phyloP scores from a whole-genome alignment of 2,329 filamentous ascomycete species.

The Setomelanomma holmii region DNA sequence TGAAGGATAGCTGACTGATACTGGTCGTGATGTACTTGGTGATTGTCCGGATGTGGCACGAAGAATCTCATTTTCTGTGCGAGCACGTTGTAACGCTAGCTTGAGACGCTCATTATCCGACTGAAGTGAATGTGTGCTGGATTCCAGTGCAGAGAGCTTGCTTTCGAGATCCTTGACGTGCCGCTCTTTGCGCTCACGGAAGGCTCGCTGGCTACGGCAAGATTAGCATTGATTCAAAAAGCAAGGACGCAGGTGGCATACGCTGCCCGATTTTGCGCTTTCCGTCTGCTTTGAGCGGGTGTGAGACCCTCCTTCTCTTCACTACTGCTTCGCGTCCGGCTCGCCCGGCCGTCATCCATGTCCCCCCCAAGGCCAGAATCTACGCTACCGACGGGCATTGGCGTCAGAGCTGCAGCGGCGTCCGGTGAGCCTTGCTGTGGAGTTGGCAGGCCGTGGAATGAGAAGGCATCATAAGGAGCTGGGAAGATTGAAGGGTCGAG shows the following conservation, averaged over 20 bases:
- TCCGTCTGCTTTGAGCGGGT: slow-evolving; percentile 63
- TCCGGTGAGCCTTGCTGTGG: slow-evolving; percentile 44
- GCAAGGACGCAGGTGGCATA: slow-evolving; percentile 53
- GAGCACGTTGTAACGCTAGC: slow-evolving; percentile 80
- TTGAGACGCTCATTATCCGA: slow-evolving; percentile 88
- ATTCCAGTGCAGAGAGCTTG: slow-evolving; percentile 80
- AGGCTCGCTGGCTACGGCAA: slow-evolving; percentile 81
- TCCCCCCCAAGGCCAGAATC: slow-evolving; percentile 54
- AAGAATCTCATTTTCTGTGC: slow-evolving; percentile 91
- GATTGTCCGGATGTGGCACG: slow-evolving; percentile 71
- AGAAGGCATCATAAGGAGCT: slow-evolving; percentile 38
- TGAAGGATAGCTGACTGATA: slow-evolving; percentile 49
- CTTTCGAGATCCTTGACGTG: slow-evolving; percentile 93
- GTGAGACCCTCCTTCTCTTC: slow-evolving; percentile 57
- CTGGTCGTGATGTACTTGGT: slow-evolving; percentile 52
- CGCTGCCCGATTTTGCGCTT: slow-evolving; percentile 77
- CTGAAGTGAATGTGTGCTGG: slow-evolving; percentile 72
- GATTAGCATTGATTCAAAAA: slow-evolving; percentile 6
- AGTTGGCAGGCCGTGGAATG: slow-evolving; percentile 36
- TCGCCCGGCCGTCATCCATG: slow-evolving; percentile 42
- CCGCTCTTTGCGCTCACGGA: slow-evolving; percentile 93
- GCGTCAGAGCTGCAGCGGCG: slow-evolving; percentile 31
- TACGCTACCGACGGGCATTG: slow-evolving; percentile 48
- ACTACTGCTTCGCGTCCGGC: slow-evolving; percentile 52
- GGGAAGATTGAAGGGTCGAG: slow-evolving; percentile 49